Base-by-base conservation (phyloP, 2,329 filamentous ascomycete species). In the Venturia effusa region DNA sequence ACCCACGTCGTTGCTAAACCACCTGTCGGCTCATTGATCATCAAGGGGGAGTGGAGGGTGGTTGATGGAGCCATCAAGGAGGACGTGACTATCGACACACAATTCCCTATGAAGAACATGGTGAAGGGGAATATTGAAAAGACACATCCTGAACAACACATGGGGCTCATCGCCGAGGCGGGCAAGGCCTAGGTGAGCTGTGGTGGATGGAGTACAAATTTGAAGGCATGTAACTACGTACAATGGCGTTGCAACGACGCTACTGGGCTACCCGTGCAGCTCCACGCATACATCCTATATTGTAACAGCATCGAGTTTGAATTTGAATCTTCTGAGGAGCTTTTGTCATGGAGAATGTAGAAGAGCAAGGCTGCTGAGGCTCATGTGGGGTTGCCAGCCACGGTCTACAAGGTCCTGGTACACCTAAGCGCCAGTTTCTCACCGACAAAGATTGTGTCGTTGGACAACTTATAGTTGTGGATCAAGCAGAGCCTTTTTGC, bases 21-120 rank as follows among this genome's bases (percentile, higher is more conserved):
- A 4, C 74, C 73, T 0, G 71, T 75, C 32, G 75, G 75, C 63
- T 68, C 70, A 24, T 71, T 77, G 48, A 74, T 71, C 61, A 76
- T 77, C 61, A 69, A 71, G 5, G 73, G 73, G 22, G 72, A 74
- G 65, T 76, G 75, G 74, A 69, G 75, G 30, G 71, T 76, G 1
- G 63, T n/a, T 4, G 68, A 68, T 32, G 73, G 71, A 32, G 63
- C 68, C 64, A 64, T 76, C 41, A 68, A 66, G 30, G 75, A 77
- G 67, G 73, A 76, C 30, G 72, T 76, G 1, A 72, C 75, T n/a
- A 75, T 77, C 61, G 75, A 77, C 43, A 74, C 72, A 4, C 76
- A 77, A 62, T 75, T 76, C 43, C 71, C 76, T 70, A 75, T 74
- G 72, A 76, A 76, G 71, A 75, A 74, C 69, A 73, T 77, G 63